phyloP scores from a whole-genome alignment of 1,139 yeast species.

The Sugiyamaella japonica region DNA sequence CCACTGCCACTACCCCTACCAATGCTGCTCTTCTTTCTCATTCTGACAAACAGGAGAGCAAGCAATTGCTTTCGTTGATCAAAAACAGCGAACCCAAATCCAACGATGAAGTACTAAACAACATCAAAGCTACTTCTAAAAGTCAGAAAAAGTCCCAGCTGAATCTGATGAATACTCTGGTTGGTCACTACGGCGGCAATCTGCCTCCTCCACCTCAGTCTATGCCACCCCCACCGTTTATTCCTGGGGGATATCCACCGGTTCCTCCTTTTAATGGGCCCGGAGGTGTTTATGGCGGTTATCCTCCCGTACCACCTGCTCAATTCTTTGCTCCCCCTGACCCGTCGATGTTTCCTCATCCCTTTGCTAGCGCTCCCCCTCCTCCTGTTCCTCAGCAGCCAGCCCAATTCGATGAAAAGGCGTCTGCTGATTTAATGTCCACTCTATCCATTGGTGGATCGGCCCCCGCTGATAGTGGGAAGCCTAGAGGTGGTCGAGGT shows the following conservation, averaged over 20 bases:
- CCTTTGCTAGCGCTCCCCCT: conserved; percentile 7
- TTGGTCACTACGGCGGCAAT: conserved; percentile 28
- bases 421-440: conserved; percentile 38
- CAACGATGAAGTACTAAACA: conserved; percentile 36
- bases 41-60: conserved; percentile 30
- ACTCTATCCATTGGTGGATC: conserved; percentile 29
- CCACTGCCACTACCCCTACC: not conserved
- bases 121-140: conserved; percentile 45
- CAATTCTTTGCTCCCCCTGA: conserved; percentile 15
- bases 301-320: conserved; percentile 24
- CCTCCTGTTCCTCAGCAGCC: conserved; percentile 30
- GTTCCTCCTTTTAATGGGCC: conserved; percentile 24
- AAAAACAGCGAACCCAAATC: conserved; percentile 37
- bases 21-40: conserved; percentile 14
- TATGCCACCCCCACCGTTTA: conserved; percentile 34
- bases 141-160: conserved; percentile 39
- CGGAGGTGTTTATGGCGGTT: conserved; percentile 13
- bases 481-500: conserved; percentile 35
- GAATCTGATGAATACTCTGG: conserved; percentile 50
- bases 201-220: conserved; percentile 36
- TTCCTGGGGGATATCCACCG: conserved; percentile 29
- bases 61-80: conserved; percentile 47
- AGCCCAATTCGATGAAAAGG: conserved; percentile 31
- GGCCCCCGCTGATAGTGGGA: conserved; percentile 11
- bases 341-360: conserved; percentile 26